A percentile compares a stretch with the other conserved stretches of the same genome.
Conservation (phyloP, 2,329 filamentous ascomycete species). For the Nothomitra cinnamomea region DNA sequence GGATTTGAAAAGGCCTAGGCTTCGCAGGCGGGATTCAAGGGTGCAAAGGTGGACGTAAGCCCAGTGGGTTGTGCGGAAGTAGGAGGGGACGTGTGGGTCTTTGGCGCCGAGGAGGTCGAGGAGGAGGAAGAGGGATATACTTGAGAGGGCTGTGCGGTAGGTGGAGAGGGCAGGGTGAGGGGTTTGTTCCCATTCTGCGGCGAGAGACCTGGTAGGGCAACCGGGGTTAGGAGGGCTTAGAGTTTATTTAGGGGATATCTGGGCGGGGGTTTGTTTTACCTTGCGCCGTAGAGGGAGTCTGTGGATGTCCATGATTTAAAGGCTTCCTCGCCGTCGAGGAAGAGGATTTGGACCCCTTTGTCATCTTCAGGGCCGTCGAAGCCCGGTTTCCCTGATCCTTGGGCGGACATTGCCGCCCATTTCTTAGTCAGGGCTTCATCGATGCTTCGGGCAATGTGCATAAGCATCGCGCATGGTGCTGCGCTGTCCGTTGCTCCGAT, state of each 20-base stretch:
- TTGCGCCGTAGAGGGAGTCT: conserved; percentile 79
- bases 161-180: conserved; percentile 54
- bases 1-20: conserved; percentile 48
- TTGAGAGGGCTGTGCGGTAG: conserved; percentile 55
- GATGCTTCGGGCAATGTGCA: conserved; percentile 69
- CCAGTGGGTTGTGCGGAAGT: conserved; percentile 85
- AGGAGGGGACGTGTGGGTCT: conserved; percentile 59
- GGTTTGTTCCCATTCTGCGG: conserved; percentile 60
- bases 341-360: conserved; percentile 71
- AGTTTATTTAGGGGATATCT: background rate
- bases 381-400: conserved; percentile 27
- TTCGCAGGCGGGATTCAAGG: conserved; percentile 57
- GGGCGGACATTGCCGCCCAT: conserved; percentile 55
- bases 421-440: conserved; percentile 65
- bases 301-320: conserved; percentile 62
- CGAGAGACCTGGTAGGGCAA: conserved; percentile 38
- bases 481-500: conserved; percentile 90
- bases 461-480: conserved; percentile 81
- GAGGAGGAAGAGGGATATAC: conserved; percentile 81
- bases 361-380: conserved; percentile 48
- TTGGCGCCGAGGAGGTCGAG: conserved; percentile 68
- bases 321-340: conserved; percentile 90
- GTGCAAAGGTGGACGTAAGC: conserved; percentile 63
- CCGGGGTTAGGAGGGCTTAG: background rate
- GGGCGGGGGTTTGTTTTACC: conserved; percentile 29